Base-by-base conservation (phyloP, 2,329 filamentous ascomycete species). In the Colletotrichum brevisporum region DNA sequence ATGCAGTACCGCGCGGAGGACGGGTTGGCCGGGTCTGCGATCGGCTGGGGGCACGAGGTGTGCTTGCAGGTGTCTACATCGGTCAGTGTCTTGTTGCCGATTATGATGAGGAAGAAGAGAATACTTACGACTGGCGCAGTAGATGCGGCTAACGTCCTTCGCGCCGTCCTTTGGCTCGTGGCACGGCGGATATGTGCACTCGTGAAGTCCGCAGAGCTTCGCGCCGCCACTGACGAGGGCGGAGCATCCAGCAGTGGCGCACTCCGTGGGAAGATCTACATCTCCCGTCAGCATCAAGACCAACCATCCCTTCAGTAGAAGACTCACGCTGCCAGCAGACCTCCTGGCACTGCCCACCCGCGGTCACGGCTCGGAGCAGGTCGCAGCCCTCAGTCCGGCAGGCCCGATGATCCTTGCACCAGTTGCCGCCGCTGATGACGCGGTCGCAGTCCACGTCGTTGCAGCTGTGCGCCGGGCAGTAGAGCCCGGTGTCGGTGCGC, bases 381-480 rank as follows among this genome's bases (percentile, higher is more conserved):
- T 18, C 21, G 48, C 52, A 65, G 8, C 64, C 73, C 1, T 26
- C 50, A 2, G 78, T 52, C 13, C 57, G 56, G 52, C 73, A 74
- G 9, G 53, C n/a, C 13, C 62, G 56, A 47, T 74, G 73, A 8
- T 60, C 36, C 21, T 36, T 50, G 41, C 73, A 74, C 71, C 71
- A 74, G 56, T 63, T 45, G 12, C 69, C 71, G 26, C 63, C 60
- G 61, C 27, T 52, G n/a, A 72, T 72, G 39, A 72, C 67, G n/a
- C 18, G 26, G 5, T 57, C 48, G 45, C 73, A 74, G 48, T 67
- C 60, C 15, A 12, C 13, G 18, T 65, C 53, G 43, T 50, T 18
- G 48, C 73, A 74, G 58, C 59, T 71, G 52, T 74, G 73, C 4
- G 47, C 16, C 4, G 55, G 12, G 21, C 73, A 74, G 48, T 67